These are phyloP conservation scores for Eudorina sp. DNA, from an alignment of 139 green algal species.

Conservation along the genomic window DNA sequence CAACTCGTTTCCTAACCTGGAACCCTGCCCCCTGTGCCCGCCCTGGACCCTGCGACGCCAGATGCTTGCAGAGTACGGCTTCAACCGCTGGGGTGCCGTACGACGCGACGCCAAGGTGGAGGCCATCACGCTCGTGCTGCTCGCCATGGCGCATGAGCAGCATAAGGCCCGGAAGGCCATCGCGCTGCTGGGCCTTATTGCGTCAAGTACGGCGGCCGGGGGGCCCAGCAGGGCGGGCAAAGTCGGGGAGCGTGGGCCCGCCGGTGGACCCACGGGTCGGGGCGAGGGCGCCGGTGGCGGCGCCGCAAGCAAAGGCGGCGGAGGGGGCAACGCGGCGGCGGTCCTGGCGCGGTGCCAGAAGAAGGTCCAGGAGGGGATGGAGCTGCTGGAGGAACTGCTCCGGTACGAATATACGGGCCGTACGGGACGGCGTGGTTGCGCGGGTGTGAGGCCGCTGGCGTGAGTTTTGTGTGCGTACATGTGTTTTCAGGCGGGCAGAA, in stretches of 20 bases:
- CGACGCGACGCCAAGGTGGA: background rate
- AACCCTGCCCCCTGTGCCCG: no score
- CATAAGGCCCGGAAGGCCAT: background rate
- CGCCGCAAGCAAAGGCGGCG: background rate
- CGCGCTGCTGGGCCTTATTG: no score
- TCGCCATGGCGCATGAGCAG: background rate
- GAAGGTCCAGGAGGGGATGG: background rate
- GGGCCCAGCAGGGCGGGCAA: background rate
- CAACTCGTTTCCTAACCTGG: no score
- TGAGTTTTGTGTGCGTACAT: no score
- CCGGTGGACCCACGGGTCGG: background rate
- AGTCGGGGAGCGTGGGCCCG: background rate
- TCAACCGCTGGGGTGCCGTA: background rate
- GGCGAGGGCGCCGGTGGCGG: no score
- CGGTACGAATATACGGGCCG: background rate
- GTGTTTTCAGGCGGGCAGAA: no score
- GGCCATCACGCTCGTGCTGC: background rate
- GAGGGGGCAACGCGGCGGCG: no score
- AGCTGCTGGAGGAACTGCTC: background rate
- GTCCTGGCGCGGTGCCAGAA: background rate
- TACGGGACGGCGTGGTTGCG: background rate
- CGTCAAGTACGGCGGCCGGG: no score
- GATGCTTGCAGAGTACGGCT: background rate
- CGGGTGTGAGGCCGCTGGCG: no score
- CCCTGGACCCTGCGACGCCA: no score